Conservation (phyloP, 2,329 filamentous ascomycete genomes). For the Alternaria infectoria region DNA sequence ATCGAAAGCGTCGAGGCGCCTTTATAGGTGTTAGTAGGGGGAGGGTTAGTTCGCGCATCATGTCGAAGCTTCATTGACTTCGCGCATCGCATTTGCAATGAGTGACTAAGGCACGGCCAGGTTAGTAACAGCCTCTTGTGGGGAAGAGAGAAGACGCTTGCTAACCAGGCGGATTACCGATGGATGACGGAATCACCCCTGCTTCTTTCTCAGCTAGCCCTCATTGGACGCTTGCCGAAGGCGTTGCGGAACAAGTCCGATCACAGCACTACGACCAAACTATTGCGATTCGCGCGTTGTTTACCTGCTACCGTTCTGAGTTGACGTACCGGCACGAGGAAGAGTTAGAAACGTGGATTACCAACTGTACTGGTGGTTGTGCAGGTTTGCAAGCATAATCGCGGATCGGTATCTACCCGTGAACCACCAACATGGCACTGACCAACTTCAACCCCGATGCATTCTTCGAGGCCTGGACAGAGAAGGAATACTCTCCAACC, state of each 20-base stretch:
- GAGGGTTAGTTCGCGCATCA: constrained; percentile 29
- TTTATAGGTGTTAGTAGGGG: constrained; percentile 38
- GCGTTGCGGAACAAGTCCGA: constrained; percentile 4
- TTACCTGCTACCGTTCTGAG: constrained; percentile 9
- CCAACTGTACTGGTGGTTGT: not conserved
- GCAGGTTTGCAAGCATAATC: not conserved
- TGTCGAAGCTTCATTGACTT: constrained; percentile 28
- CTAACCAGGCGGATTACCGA: constrained; percentile 33
- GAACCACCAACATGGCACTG: constrained; percentile 26
- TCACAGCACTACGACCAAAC: not conserved
- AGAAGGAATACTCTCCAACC: constrained; percentile 40
- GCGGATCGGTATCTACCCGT: not conserved
- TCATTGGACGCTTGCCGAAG: constrained; percentile 32
- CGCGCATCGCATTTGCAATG: constrained; percentile 42
- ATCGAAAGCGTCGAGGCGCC: constrained; percentile 7
- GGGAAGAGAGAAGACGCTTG: not conserved
- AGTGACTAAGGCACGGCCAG: constrained; percentile 40
- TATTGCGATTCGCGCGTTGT: not conserved
- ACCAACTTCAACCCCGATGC: constrained; percentile 53
- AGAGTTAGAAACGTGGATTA: not conserved
- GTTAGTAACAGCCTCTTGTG: not conserved
- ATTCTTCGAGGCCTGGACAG: constrained; percentile 54
- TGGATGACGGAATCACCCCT: constrained; percentile 34
- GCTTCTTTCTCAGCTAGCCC: constrained; percentile 20
- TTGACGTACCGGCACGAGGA: not conserved